Conservation (phyloP, 257 asterid species). For the Penstemon barbatus region DNA sequence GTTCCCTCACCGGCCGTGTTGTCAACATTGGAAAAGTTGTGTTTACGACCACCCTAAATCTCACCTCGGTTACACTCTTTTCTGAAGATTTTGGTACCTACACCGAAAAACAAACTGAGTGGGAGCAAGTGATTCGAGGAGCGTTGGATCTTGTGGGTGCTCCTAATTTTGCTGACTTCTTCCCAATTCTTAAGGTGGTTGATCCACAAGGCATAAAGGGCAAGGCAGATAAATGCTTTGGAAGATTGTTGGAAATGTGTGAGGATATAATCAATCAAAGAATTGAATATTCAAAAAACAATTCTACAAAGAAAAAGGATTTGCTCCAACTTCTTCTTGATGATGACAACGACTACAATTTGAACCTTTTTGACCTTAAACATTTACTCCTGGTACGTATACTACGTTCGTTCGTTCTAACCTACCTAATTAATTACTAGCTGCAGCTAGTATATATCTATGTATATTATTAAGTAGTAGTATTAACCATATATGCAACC, state of each 20-base stretch:
- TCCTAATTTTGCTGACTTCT: conserved; percentile 40
- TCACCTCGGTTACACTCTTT: conserved; percentile 41
- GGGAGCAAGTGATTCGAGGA: conserved; percentile 39
- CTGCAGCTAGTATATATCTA: too few species aligned
- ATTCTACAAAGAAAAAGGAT: conserved; percentile 18
- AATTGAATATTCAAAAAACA: background rate
- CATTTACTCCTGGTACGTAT: conserved; percentile 25
- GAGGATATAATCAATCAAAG: conserved; percentile 23
- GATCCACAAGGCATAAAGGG: conserved; percentile 41
- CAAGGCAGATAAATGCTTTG: conserved; percentile 6
- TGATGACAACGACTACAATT: conserved; percentile 17
- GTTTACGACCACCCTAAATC: conserved; percentile 39
- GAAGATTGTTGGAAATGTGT: conserved; percentile 18
- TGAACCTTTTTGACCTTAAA: conserved; percentile 14
- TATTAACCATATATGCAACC: too few species aligned
- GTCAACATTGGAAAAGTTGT: conserved; percentile 39
- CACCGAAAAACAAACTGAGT: conserved; percentile 27
- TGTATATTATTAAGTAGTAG: background rate
- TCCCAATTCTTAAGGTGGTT: conserved; percentile 29
- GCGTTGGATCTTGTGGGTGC: conserved; percentile 24
- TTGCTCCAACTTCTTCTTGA: conserved; percentile 32
- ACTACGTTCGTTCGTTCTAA: too few species aligned
- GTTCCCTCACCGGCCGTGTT: conserved; percentile 14
- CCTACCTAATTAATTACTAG: too few species aligned
- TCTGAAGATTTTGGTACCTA: conserved; percentile 27